These are phyloP conservation scores for Neurospora sp. DNA, from an alignment of 2,329 filamentous ascomycete genomes.

Conservation along the genomic window DNA sequence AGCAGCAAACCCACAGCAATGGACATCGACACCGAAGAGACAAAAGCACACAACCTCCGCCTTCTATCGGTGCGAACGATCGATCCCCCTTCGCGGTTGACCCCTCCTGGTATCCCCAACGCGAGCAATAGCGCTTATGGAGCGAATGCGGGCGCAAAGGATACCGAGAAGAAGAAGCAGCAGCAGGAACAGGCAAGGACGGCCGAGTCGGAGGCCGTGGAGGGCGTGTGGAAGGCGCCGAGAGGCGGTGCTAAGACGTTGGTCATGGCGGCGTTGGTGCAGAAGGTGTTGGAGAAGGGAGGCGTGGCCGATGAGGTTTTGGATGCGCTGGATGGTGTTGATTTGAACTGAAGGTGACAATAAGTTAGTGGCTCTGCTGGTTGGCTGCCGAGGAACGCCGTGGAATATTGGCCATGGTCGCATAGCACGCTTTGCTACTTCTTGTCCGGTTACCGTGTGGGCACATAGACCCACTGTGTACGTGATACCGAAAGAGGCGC, in stretches of 20 bases:
- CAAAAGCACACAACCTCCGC: slow-evolving; percentile 35
- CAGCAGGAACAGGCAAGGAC: slow-evolving; percentile 32
- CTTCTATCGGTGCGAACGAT: slow-evolving; percentile 63
- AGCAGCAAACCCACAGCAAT: slow-evolving; percentile 17
- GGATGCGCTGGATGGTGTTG: slow-evolving; percentile 67
- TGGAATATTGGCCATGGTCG: background rate
- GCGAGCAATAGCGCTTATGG: slow-evolving; percentile 47
- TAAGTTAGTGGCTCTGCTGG: background rate
- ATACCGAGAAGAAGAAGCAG: slow-evolving; percentile 14
- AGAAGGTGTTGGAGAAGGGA: slow-evolving; percentile 63
- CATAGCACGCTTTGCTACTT: background rate
- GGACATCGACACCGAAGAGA: slow-evolving; percentile 30
- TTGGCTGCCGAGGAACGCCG: background rate
- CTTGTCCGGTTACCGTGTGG: background rate
- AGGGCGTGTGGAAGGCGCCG: slow-evolving; percentile 79
- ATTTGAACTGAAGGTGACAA: slow-evolving; percentile 40
- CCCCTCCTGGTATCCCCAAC: slow-evolving; percentile 60
- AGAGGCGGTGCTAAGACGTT: slow-evolving; percentile 72
- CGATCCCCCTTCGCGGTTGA: slow-evolving; percentile 64
- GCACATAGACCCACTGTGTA: background rate
- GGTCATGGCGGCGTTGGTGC: slow-evolving; percentile 64
- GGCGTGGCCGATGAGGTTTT: slow-evolving; percentile 83
- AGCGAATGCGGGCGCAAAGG: slow-evolving; percentile 22
- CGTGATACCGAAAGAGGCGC: background rate
- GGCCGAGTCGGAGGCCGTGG: slow-evolving; percentile 45